Percentiles rank a stretch among this genome's conserved stretches.
phyloP scores from a whole-genome alignment of 306 rosid genomes.

The Rosa multiflora region DNA sequence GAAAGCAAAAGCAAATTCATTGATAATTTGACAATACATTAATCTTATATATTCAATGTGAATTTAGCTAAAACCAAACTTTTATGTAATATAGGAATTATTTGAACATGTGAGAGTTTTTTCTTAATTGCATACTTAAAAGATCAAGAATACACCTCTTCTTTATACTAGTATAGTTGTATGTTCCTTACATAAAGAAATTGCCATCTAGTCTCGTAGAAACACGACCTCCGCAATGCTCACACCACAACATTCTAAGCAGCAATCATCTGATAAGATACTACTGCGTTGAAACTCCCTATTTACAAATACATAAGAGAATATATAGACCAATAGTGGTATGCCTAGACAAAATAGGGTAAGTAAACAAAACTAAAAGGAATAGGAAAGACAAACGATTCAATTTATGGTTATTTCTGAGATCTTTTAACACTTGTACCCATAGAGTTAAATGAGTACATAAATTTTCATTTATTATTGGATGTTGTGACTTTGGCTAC shows the following conservation, averaged over 20 bases:
- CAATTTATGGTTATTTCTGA: too few species aligned
- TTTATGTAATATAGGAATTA: not conserved
- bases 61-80: not conserved
- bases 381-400: not conserved
- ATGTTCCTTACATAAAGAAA: not conserved
- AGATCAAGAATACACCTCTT: too few species aligned
- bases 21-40: not conserved
- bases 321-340: too few species aligned
- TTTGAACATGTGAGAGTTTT: not conserved
- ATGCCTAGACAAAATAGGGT: not conserved
- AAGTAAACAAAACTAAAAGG: not conserved
- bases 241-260: not conserved
- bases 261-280: not conserved
- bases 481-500: too few species aligned
- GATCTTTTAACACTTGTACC: too few species aligned
- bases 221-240: not conserved
- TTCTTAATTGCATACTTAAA: too few species aligned
- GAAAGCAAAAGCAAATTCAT: not conserved
- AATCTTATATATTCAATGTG: not conserved
- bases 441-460: too few species aligned
- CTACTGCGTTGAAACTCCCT: not conserved
- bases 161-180: not conserved
- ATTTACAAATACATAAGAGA: not conserved
- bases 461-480: too few species aligned
- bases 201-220: not conserved